Conservation (phyloP, 2,329 filamentous ascomycete genomes). For the Pseudonectria buxi region DNA sequence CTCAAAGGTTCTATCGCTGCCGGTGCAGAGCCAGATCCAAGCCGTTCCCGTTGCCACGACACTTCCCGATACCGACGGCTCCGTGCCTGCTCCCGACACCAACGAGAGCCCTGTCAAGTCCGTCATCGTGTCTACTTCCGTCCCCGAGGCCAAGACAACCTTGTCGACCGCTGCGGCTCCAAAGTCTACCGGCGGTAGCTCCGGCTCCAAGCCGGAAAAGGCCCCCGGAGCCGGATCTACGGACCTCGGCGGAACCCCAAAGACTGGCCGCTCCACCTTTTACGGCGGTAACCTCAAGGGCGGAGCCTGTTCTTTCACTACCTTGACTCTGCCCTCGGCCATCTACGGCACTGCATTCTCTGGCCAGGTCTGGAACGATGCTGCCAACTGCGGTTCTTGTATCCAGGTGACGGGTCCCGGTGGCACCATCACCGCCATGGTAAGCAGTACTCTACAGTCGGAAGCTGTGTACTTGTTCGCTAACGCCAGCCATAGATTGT, state of each 20-base stretch:
- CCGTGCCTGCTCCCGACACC: background rate
- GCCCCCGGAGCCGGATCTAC: conserved; percentile 1
- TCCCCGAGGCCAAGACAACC: conserved; percentile 7
- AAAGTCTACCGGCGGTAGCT: background rate
- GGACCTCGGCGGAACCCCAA: conserved; percentile 5
- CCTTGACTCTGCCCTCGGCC: conserved; percentile 52
- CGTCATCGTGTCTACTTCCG: background rate
- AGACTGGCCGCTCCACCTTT: conserved; percentile 32
- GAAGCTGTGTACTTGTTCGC: background rate
- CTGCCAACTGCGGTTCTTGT: conserved; percentile 54
- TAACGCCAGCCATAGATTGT: conserved; percentile 28
- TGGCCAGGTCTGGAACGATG: conserved; percentile 47
- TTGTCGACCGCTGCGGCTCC: conserved; percentile 6
- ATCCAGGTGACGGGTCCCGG: conserved; percentile 50
- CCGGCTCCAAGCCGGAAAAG: conserved; percentile 3
- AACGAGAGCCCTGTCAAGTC: conserved; percentile 3
- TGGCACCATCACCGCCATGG: conserved; percentile 58
- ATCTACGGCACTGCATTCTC: conserved; percentile 58
- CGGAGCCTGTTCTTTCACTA: conserved; percentile 57
- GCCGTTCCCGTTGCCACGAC: conserved; percentile 1
- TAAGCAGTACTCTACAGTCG: conserved; percentile 23
- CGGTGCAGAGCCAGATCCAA: conserved; percentile 6
- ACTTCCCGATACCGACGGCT: conserved; percentile 1
- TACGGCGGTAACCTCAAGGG: conserved; percentile 51
- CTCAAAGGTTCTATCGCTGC: conserved; percentile 1